Evolutionary conservation across 2,329 filamentous ascomycete genomes (phyloP).

Genomic region (Lomentospora prolificans): DNA sequence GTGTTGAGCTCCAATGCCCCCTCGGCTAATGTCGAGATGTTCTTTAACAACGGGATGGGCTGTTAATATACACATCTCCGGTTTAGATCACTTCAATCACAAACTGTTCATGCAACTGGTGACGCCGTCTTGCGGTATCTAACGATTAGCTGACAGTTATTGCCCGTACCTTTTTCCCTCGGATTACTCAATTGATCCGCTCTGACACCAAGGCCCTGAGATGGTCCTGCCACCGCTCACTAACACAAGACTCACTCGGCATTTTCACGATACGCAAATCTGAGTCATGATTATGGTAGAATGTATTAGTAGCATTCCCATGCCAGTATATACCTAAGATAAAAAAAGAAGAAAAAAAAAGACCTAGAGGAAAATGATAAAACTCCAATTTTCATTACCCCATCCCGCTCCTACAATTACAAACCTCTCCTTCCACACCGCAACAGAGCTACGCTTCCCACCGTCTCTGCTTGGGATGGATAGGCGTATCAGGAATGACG

Average conservation of each 20-base stretch:
- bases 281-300: neutral
- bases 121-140: no score
- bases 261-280: neutral
- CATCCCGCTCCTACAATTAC: constrained; percentile 3
- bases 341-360: neutral
- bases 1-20: no score
- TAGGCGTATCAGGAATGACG: constrained; percentile 5
- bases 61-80: neutral
- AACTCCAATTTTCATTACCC: neutral
- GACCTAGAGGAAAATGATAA: neutral
- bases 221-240: no score
- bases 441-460: constrained; percentile 2
- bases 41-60: neutral
- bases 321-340: neutral
- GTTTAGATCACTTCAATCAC: neutral
- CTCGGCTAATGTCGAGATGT: neutral
- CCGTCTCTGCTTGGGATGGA: neutral
- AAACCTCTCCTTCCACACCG: neutral
- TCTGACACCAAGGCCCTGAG: no score
- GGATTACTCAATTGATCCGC: no score
- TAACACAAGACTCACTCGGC: no score
- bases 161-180: no score
- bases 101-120: no score
- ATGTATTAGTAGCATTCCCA: constrained; percentile 1
- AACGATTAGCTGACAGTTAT: no score